Conservation (phyloP, 345 rosid species). For the Xanthoceras sorbifolium region DNA sequence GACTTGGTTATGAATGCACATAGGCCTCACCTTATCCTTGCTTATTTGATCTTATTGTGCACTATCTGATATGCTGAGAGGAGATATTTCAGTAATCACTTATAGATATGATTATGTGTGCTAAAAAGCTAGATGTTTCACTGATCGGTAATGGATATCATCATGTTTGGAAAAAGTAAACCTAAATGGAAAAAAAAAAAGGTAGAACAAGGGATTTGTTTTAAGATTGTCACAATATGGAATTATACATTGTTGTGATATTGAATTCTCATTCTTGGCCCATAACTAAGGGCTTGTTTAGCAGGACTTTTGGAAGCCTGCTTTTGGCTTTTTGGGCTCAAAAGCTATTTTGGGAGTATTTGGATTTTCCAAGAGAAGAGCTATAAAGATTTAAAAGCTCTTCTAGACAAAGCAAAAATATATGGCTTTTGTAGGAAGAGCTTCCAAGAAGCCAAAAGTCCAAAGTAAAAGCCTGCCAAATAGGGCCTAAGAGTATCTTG, state of each 20-base stretch:
- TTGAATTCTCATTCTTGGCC: not conserved
- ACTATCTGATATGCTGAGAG: not conserved
- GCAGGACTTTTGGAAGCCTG: too few species aligned
- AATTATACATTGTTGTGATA: not conserved
- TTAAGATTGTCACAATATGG: not conserved
- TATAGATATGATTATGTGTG: not conserved
- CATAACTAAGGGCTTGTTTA: too few species aligned
- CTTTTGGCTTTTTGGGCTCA: too few species aligned
- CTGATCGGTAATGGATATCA: not conserved
- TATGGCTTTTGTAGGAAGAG: too few species aligned
- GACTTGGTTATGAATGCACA: not conserved
- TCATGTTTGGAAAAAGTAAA: not conserved
- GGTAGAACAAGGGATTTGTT: not conserved
- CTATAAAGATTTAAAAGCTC: too few species aligned
- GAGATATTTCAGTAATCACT: not conserved
- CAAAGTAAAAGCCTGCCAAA: too few species aligned
- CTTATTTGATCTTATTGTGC: not conserved
- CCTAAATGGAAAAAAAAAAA: not conserved
- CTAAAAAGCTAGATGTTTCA: not conserved
- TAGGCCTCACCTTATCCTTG: not conserved
- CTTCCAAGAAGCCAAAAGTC: too few species aligned
- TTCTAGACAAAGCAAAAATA: too few species aligned
- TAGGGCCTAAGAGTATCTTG: not conserved
- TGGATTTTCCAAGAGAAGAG: too few species aligned
- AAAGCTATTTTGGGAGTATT: too few species aligned